Evolutionary conservation across 139 green algal species (phyloP), one percentile per base, ranked within the genome.

Genomic region (Chlorella sorokiniana): DNA sequence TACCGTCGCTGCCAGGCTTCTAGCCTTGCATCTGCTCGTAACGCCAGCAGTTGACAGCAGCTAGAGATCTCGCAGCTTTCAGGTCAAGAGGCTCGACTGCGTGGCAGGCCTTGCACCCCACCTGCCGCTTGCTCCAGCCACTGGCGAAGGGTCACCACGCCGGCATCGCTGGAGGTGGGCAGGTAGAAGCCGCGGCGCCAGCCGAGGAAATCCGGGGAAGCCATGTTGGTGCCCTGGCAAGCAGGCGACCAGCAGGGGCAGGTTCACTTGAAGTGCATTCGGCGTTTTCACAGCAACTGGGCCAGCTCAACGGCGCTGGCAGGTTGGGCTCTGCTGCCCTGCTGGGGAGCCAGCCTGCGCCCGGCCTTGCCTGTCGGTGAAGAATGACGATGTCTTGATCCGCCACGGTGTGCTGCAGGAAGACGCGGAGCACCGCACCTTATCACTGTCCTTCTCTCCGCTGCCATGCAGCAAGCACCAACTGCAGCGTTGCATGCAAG

Each of bases 171-270:
- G 44, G 25, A 64, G 70, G 70, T 77, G 44, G 70, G 70, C 16
- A 77, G 70, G 31, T 77, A 77, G 70, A 77, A 77, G 45, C 70
- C 70, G 44, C 42, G 63, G 70, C 70, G 70, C 70, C 70, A 77
- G 70, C 70, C 70, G 33, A 33, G n/a, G 27, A 52, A 77, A 16
- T 64, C 44, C 5, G 70, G 70, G 4, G 70, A 8, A 16, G 70
- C 70, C 70, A 77, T 77, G 70, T 77, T 77, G n/a, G 70, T 77
- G 44, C 70, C 70, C 69, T 76, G 69, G 42, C 16, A 4, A 6
- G 10, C 9, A 29, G 29, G 54, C 18, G 54, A 18, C 52, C 27
- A 23, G 22, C 3, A 4, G 52, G 27, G 52, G 52, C 3, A 61
- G 5, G 52, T 20, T n/a, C n/a, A n/a, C n/a, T n/a, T n/a, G n/a